Conservation (phyloP, 169 alveolate genomes). For the Gregarina niphandrodes region DNA sequence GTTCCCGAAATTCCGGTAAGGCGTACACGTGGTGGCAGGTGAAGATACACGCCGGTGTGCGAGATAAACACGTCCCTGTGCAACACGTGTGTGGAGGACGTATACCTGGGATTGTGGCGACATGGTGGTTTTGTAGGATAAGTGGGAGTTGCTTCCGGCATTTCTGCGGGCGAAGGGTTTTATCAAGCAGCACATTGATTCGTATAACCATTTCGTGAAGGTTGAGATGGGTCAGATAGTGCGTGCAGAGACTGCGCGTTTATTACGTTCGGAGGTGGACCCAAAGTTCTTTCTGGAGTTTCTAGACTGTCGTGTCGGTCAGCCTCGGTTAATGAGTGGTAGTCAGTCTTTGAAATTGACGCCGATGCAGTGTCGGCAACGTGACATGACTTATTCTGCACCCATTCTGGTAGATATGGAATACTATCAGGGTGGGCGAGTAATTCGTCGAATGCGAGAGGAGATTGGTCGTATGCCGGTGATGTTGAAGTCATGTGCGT, state of each 20-base stretch:
- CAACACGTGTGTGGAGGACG: too few species aligned
- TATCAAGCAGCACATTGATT: conserved; percentile 69
- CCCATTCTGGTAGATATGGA: conserved; percentile 83
- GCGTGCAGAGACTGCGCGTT: conserved; percentile 46
- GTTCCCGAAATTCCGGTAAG: too few species aligned
- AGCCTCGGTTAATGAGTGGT: too few species aligned
- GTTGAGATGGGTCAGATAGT: conserved; percentile 54
- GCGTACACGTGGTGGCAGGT: too few species aligned
- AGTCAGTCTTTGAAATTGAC: too few species aligned
- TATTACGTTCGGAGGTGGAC: conserved; percentile 41
- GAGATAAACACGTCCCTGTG: too few species aligned
- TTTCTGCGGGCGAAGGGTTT: conserved; percentile 58
- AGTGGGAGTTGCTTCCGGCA: conserved; percentile 66
- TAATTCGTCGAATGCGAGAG: conserved; percentile 47
- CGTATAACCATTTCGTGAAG: conserved; percentile 57
- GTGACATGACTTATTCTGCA: conserved; percentile 90
- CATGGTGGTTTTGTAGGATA: too few species aligned
- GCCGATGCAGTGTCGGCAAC: conserved; percentile 85
- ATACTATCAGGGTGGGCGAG: conserved; percentile 63
- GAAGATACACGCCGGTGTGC: too few species aligned
- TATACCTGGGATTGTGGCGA: too few species aligned
- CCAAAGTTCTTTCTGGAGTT: conserved; percentile 41
- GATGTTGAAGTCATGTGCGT: conserved; percentile 75
- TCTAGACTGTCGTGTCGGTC: too few species aligned
- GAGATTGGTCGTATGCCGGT: conserved; percentile 84